A percentile compares a stretch with the other conserved stretches of the same genome.
Evolutionary conservation across 1,139 yeast species (phyloP).

Genomic region (Magnusiomyces sp.): DNA sequence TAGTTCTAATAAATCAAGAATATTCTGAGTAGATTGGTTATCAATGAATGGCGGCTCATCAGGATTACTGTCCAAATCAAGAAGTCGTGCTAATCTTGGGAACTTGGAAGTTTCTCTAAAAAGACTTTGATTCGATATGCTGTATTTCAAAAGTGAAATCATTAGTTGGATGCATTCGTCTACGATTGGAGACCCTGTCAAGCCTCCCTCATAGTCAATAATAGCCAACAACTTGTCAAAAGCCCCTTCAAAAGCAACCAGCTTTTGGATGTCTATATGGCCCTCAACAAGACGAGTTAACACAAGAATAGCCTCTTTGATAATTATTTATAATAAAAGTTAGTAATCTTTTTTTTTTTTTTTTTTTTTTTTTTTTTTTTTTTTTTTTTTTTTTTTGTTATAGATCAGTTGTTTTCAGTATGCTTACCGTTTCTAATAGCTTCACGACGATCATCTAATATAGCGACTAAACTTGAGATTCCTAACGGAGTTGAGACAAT

Average conservation of each 20-base stretch:
- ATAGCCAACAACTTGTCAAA: constrained; percentile 74
- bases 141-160: constrained; percentile 64
- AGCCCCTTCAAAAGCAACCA: constrained; percentile 91
- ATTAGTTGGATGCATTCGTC: constrained; percentile 80
- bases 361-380: too few relatives aligned
- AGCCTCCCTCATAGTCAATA: constrained; percentile 81
- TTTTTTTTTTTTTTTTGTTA: too few relatives aligned
- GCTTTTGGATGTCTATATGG: constrained; percentile 79
- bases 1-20: constrained; percentile 60
- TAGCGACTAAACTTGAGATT: constrained; percentile 60
- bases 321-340: constrained; percentile 8
- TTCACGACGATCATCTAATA: constrained; percentile 67
- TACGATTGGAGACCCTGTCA: constrained; percentile 81
- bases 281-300: constrained; percentile 75
- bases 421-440: constrained; percentile 60
- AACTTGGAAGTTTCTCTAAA: constrained; percentile 81
- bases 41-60: constrained; percentile 33
- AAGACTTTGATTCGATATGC: constrained; percentile 82
- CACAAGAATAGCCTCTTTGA: constrained; percentile 55
- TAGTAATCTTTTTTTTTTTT: too few relatives aligned
- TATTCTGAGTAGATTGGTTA: constrained; percentile 60
- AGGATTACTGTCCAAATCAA: constrained; percentile 31
- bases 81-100: constrained; percentile 50
- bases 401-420: too few relatives aligned
- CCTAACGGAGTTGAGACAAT: constrained; percentile 72